Evolutionary conservation across 2,329 filamentous ascomycete species (phyloP).

Genomic region (Paracorniculantispora psalliotae): DNA sequence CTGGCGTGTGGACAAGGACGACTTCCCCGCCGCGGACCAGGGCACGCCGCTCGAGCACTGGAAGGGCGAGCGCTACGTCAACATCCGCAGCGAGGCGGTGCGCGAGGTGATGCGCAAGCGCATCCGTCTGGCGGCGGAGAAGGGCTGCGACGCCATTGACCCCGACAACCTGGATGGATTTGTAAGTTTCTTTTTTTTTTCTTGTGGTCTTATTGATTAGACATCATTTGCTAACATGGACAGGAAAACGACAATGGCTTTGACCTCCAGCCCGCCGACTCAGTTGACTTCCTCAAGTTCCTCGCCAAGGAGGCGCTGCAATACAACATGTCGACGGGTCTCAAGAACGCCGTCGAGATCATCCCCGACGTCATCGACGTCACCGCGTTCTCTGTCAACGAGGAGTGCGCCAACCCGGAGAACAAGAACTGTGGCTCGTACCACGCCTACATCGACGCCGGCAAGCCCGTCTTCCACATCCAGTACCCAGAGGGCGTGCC

Average conservation of each 20-base stretch:
- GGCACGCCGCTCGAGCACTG: constrained; percentile 57
- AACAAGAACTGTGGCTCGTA: constrained; percentile 56
- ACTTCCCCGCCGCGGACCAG: constrained; percentile 51
- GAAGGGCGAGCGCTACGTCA: constrained; percentile 63
- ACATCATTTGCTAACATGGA: too few species aligned
- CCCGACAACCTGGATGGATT: constrained; percentile 67
- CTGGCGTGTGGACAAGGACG: constrained; percentile 52
- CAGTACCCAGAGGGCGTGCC: constrained; percentile 52
- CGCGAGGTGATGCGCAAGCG: constrained; percentile 58
- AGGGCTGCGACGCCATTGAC: constrained; percentile 65
- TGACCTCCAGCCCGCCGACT: not conserved
- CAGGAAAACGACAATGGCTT: not conserved
- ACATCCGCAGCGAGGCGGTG: constrained; percentile 54
- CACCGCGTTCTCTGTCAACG: constrained; percentile 63
- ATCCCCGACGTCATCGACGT: constrained; percentile 41
- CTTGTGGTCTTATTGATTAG: too few species aligned
- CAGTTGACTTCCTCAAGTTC: not conserved
- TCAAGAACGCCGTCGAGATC: constrained; percentile 64
- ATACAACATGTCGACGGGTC: constrained; percentile 54
- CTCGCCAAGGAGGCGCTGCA: constrained; percentile 43
- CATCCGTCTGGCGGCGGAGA: constrained; percentile 52
- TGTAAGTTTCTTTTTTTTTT: constrained; percentile 37
- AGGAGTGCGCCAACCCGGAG: constrained; percentile 53
- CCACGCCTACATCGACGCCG: constrained; percentile 49
- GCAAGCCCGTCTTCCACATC: constrained; percentile 68